Base-by-base conservation (phyloP, 179 eudicot species). In the Patellifolia procumbens region DNA sequence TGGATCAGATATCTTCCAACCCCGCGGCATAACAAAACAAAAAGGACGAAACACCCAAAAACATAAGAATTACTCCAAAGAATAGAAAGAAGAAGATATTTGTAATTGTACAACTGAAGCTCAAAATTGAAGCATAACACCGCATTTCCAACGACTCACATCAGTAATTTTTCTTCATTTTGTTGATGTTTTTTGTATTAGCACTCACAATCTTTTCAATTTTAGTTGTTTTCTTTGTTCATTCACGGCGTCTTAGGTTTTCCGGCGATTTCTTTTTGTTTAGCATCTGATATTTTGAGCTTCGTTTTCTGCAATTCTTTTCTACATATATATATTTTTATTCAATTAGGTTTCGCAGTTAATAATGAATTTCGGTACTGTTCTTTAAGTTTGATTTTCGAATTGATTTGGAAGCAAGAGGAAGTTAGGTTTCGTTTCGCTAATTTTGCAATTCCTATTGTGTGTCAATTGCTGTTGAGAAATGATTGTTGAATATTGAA, bases 241-340 rank as follows among this genome's bases (percentile, higher is more conserved):
- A n/a, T n/a, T n/a, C n/a, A n/a, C n/a, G 17, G 16, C 56, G 56
- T 51, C 20, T 34, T 59, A 73, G 76, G 67, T 49, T 73, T 59
- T 58, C 52, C 24, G 24, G 20, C 19, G 65, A 73, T 58, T 12
- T 2, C 11, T 72, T 56, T 4, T 26, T 15, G 1, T 42, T 32
- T 24, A 37, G 66, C 6, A 49, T 22, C 31, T 34, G 51, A 3
- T 29, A 1, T 5, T 45, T 73, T 56, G 76, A 52, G 76, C 31
- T 56, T 59, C 32, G 32, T 72, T 72, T 1, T 9, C 20, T 20
- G n/a, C n/a, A 10, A 5, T 32, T 35, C 0, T 37, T 9, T 65
- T 35, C 16, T 39, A 13, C 15, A 17, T 43, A 13, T n/a, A n/a
- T n/a, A n/a, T n/a, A 10, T 3, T 2, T n/a, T 37, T 5, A 22